Evolutionary conservation across 495 filamentous ascomycete genomes (phyloP).

Genomic region (Penicillium longicatenatum): DNA sequence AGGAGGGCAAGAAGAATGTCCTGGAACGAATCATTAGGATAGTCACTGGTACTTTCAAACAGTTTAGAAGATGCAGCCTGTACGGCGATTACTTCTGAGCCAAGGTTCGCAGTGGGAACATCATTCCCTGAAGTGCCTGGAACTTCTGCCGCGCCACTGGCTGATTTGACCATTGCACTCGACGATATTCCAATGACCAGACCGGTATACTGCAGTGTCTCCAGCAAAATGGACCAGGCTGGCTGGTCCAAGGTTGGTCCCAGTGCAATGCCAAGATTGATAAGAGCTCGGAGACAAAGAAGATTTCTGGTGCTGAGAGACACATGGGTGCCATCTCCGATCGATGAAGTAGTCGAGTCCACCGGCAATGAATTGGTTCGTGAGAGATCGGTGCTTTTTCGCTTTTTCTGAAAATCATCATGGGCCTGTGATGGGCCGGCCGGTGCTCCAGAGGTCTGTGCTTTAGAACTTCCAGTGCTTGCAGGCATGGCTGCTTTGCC

Average conservation of each 20-base stretch:
- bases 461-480: slow-evolving; percentile 54
- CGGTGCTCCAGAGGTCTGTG: slow-evolving; percentile 20
- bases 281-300: slow-evolving; percentile 81
- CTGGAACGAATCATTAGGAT: slow-evolving; percentile 79
- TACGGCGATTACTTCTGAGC: slow-evolving; percentile 80
- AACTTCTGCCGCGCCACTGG: slow-evolving; percentile 33
- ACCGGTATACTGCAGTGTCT: slow-evolving; percentile 89
- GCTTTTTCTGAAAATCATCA: slow-evolving; percentile 42
- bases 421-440: slow-evolving; percentile 22
- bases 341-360: slow-evolving; percentile 22
- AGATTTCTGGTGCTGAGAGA: slow-evolving; percentile 86
- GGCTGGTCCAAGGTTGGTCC: slow-evolving; percentile 77
- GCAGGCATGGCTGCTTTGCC: slow-evolving; percentile 89
- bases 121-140: slow-evolving; percentile 37
- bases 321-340: slow-evolving; percentile 31
- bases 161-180: slow-evolving; percentile 33
- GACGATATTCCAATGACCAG: slow-evolving; percentile 69
- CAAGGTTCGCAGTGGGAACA: slow-evolving; percentile 61
- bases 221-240: slow-evolving; percentile 88
- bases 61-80: slow-evolving; percentile 84
- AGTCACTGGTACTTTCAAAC: slow-evolving; percentile 87
- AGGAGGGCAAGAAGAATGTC: slow-evolving; percentile 76
- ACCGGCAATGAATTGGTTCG: slow-evolving; percentile 19
- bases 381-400: slow-evolving; percentile 30
- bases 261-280: slow-evolving; percentile 93